Base-by-base conservation (phyloP, 176 grass and related monocot genomes). In the Areca catechu region DNA sequence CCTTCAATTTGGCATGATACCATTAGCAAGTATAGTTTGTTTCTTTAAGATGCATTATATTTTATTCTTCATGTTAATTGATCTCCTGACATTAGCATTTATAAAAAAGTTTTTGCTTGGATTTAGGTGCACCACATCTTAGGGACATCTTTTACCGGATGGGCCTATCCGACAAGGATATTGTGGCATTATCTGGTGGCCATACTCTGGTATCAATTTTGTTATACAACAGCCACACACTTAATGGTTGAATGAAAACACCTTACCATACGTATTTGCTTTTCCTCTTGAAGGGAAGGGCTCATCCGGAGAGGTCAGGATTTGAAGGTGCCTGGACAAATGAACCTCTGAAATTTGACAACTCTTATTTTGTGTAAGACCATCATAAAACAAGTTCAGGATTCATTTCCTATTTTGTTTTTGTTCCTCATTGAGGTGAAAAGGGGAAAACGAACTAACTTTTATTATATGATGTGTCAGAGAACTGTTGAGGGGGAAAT, bases 121-220 rank as follows among this genome's bases (percentile, higher is more conserved):
- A 51, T 66, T 49, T 72, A 98, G 93, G 87, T 51, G 69, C 72
- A 49, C 69, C 64, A 24, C 92, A 92, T 80, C 77, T 98, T 2
- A 88, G 81, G 79, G 87, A 92, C 49, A 88, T 98, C 73, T 92
- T 98, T 70, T 74, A 78, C 51, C 79, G 93, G 67, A 98, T 92
- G 93, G 87, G 87, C 56, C 73, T 98, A 63, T 73, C 81, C 20
- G 87, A 98, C 74, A 98, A 89, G 80, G 93, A 98, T 73, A 98
- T 98, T 21, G 84, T 98, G 47, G 84, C 93, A 63, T 62, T 89
- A 49, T 98, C 87, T 62, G 93, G 93, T 22, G 92, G 62, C 4
- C 87, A 97, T 58, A 88, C 83, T 48, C 78, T 98, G 84, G 88
- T 98, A 92, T 10, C 43, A 21, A 5, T 62, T 60, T 12, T 63